Conservation (phyloP, 2,329 filamentous ascomycete species). For the Aspergillus hortae region DNA sequence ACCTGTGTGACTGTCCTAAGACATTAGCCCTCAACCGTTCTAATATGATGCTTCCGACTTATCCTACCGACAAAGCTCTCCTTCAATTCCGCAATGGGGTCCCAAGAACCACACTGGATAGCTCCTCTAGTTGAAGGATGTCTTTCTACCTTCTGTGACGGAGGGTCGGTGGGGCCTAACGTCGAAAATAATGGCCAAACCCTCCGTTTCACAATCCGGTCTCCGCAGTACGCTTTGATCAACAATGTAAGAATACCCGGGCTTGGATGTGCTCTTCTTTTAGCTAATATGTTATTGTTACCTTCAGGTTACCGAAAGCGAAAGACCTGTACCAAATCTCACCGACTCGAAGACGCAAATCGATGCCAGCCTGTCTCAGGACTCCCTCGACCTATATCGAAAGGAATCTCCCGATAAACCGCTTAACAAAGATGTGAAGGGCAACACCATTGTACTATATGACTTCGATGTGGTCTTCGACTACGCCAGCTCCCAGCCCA, state of each 20-base stretch:
- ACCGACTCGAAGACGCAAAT: constrained; percentile 36
- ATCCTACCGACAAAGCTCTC: no score
- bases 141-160: constrained; percentile 18
- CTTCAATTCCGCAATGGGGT: constrained; percentile 22
- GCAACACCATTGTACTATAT: constrained; percentile 27
- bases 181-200: constrained; percentile 33
- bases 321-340: constrained; percentile 21
- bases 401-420: constrained; percentile 12
- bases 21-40: background rate
- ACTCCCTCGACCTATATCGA: constrained; percentile 22
- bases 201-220: constrained; percentile 25
- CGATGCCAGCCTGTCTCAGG: constrained; percentile 26
- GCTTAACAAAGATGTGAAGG: constrained; percentile 20
- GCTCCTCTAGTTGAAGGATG: constrained; percentile 20
- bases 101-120: constrained; percentile 20
- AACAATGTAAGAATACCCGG: constrained; percentile 23
- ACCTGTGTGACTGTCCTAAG: background rate
- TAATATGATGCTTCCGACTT: background rate
- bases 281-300: constrained; percentile 1
- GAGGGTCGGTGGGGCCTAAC: constrained; percentile 9
- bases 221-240: constrained; percentile 22
- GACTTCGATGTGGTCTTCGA: constrained; percentile 35
- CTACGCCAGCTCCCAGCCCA: constrained; percentile 20
- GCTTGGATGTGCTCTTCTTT: background rate
- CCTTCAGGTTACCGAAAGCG: constrained; percentile 24